Evolutionary conservation across 306 rosid species (phyloP), one percentile per base, ranked within the genome.

Genomic region (Dalbergia oliveri): DNA sequence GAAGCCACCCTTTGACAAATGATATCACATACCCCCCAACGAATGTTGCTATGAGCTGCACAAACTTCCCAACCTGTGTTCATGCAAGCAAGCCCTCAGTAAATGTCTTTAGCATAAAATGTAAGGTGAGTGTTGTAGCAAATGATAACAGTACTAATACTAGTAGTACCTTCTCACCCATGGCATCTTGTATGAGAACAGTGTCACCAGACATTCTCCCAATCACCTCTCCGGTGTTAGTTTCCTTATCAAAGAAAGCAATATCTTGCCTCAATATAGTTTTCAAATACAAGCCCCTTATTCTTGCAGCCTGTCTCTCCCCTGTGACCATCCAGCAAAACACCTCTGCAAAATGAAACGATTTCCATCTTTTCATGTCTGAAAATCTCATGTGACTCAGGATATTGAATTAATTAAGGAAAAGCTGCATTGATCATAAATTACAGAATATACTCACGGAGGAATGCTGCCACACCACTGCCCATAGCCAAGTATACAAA

Each of bases 121-220:
- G 4, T 4, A 37, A 37, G 6, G 31, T 47, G 7, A 50, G 47
- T 58, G 51, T n/a, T n/a, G 45, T 19, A n/a, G 35, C 77, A 63
- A 53, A 21, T n/a, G 16, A 15, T 50, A 49, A 12, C 5, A 49
- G 54, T 49, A 47, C 4, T 47, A 47, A 37, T 41, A 56, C 34
- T 54, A 56, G 21, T 4, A 77, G 19, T 88, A 88, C 96, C 96
- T 91, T 91, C 84, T 92, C 97, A 11, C 95, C 97, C 95, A 92
- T 90, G 84, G 97, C 97, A 35, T 92, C 97, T 88, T 92, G 97
- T 49, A 92, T 92, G 76, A 90, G 93, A 76, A 92, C 89, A 53
- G 97, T 90, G 82, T 92, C 97, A 8, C 97, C 97, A 4, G 97
- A 92, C 97, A 92, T 92, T 79, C 97, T 76, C 45, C 92, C 95